A percentile compares a stretch with the other conserved stretches of the same genome.
phyloP scores from a whole-genome alignment of 2,329 filamentous ascomycete species.

The Pseudocercospora vitis region DNA sequence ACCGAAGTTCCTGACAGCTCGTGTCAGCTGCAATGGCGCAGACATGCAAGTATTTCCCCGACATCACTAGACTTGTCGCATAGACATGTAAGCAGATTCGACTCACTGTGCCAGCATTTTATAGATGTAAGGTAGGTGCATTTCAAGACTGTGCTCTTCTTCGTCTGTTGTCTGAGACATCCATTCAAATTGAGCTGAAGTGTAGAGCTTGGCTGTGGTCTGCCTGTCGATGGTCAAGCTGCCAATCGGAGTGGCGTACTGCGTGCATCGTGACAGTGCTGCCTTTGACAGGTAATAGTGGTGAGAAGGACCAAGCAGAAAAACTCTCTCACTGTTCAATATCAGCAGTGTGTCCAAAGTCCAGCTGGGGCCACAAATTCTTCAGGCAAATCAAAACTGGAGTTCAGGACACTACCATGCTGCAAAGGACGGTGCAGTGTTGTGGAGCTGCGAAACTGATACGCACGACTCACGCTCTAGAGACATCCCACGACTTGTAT shows the following conservation, averaged over 20 bases:
- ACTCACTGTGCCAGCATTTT: conserved; percentile 62
- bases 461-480: conserved; percentile 61
- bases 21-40: too few species aligned
- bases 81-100: neutral
- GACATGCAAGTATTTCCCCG: neutral
- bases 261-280: conserved; percentile 70
- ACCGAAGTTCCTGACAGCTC: conserved; percentile 34
- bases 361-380: too few species aligned
- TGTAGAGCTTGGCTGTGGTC: conserved; percentile 53
- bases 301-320: conserved; percentile 90
- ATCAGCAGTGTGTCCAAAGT: conserved; percentile 10
- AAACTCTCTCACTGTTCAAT: conserved; percentile 71
- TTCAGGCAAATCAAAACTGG: too few species aligned
- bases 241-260: conserved; percentile 74
- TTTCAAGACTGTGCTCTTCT: conserved; percentile 89
- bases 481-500: conserved; percentile 84
- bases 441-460: neutral
- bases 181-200: conserved; percentile 58
- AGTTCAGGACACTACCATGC: too few species aligned
- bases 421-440: neutral
- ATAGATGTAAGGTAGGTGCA: conserved; percentile 93
- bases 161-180: conserved; percentile 71
- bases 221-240: conserved; percentile 64
- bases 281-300: conserved; percentile 76
- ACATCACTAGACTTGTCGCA: neutral